Evolutionary conservation across 2,329 filamentous ascomycete species (phyloP).

Genomic region (Penicillium sp.): DNA sequence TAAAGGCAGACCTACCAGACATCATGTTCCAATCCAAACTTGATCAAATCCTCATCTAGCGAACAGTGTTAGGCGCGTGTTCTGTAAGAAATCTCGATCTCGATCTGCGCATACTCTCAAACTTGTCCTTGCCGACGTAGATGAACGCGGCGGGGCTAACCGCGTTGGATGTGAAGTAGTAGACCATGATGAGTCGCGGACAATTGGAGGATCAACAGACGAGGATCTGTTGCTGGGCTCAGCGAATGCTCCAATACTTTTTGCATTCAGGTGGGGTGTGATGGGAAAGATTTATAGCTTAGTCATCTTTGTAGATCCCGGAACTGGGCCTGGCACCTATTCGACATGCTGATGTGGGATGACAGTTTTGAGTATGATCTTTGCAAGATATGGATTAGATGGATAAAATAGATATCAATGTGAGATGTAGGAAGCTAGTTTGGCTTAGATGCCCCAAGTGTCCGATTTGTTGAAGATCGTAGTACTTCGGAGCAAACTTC

Average conservation of each 20-base stretch:
- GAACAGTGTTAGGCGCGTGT: conserved; percentile 14
- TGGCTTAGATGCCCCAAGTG: too few relatives aligned
- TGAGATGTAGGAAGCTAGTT: too few relatives aligned
- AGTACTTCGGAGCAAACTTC: too few relatives aligned
- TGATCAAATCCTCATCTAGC: conserved; percentile 89
- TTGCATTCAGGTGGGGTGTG: neutral
- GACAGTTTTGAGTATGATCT: too few relatives aligned
- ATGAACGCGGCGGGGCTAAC: conserved; percentile 82
- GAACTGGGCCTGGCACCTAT: neutral
- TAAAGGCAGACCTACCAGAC: conserved; percentile 67
- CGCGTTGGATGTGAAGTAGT: conserved; percentile 87
- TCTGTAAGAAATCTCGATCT: conserved; percentile 4
- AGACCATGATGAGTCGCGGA: conserved; percentile 68
- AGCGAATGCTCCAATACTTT: neutral
- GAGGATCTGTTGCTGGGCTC: neutral
- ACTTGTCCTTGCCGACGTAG: conserved; percentile 98
- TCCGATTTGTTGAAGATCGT: too few relatives aligned
- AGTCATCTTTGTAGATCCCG: conserved; percentile 5
- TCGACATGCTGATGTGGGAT: too few relatives aligned
- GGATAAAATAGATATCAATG: neutral
- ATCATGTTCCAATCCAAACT: conserved; percentile 91
- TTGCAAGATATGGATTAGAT: too few relatives aligned
- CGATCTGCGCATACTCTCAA: conserved; percentile 77
- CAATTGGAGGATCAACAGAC: neutral
- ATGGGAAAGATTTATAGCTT: conserved; percentile 9